Base-by-base conservation (phyloP, 2,329 filamentous ascomycete species). In the Cladosporium austrohemisphaericum region DNA sequence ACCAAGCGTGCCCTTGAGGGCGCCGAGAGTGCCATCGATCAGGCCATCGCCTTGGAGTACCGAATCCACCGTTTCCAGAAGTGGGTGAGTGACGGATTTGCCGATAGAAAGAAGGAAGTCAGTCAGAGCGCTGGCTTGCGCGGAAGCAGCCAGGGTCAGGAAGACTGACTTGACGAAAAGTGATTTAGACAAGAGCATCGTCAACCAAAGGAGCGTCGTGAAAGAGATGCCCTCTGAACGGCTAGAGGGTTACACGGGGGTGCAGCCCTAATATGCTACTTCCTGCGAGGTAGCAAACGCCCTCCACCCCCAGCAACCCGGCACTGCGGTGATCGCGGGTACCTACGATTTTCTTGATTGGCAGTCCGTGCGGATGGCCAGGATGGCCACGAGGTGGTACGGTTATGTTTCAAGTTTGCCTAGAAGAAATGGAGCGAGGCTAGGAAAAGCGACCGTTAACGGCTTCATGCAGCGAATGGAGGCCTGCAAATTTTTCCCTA, bases 11-110 rank as follows among this genome's bases (percentile, higher is more conserved):
- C 43, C 43, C 13, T 23, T 14, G 29, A 46, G n/a, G n/a, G 43
- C 43, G 13, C 43, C 43, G 16, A 46, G 31, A 8, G 43, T 29
- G n/a, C 31, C 32, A 20, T 46, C 43, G 14, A 46, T 37, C 5
- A 36, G 22, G 20, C 43, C 43, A 14, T 46, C 23, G 11, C 43
- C 43, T 16, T 46, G 32, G 23, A 46, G 43, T 5, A 22, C 28
- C 7, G 31, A 36, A 5, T 46, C 43, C n/a, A 35, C 43, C 2
- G 43, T 46, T 18, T 46, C 43, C 32, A 46, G 22, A 14, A 46
- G 32, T 19, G 43, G 43, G 16, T 28, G 7, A 13, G 32, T 32
- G 14, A 46, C 7, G 14, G 43, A 26, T 9, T 16, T 23, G 9
- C 31, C 43, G 11, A 46, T 35, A n/a, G 31, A 32, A 13, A 16